phyloP scores from a whole-genome alignment of 1,284 basidiomycete genomes.

The Pseudozyma sp. region DNA sequence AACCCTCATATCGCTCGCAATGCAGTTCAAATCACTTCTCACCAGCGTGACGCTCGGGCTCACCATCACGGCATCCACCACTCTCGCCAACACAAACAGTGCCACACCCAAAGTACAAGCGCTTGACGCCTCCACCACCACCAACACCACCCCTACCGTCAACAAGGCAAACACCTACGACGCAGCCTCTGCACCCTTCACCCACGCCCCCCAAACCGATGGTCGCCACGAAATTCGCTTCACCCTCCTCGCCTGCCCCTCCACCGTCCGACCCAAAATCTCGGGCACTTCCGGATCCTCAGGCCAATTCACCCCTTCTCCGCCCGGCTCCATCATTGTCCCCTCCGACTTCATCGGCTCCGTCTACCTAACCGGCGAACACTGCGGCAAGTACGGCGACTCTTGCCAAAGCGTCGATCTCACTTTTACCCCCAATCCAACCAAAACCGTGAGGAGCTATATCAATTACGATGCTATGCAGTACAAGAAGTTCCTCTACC shows the following conservation, averaged over 20 bases:
- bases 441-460: slow-evolving; percentile 27
- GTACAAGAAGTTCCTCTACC: slow-evolving; percentile 34
- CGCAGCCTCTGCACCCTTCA: slow-evolving; percentile 11
- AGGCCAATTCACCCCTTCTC: slow-evolving; percentile 18
- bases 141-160: background rate
- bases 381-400: slow-evolving; percentile 34
- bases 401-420: slow-evolving; percentile 35
- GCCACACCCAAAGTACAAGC: slow-evolving; percentile 8
- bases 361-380: slow-evolving; percentile 39
- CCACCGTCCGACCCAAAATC: slow-evolving; percentile 31
- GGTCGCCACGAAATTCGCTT: slow-evolving; percentile 44
- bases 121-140: background rate
- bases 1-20: background rate
- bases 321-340: slow-evolving; percentile 26
- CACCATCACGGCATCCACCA: background rate
- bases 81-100: slow-evolving; percentile 1
- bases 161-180: slow-evolving; percentile 7
- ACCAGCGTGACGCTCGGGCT: slow-evolving; percentile 17
- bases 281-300: slow-evolving; percentile 29
- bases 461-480: slow-evolving; percentile 37
- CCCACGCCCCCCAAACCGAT: slow-evolving; percentile 22
- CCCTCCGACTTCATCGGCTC: slow-evolving; percentile 39
- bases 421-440: slow-evolving; percentile 35
- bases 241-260: slow-evolving; percentile 20
- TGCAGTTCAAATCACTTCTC: slow-evolving; percentile 18